Evolutionary conservation across 805 yeast species (phyloP).

Genomic region (Spathaspora girioi): DNA sequence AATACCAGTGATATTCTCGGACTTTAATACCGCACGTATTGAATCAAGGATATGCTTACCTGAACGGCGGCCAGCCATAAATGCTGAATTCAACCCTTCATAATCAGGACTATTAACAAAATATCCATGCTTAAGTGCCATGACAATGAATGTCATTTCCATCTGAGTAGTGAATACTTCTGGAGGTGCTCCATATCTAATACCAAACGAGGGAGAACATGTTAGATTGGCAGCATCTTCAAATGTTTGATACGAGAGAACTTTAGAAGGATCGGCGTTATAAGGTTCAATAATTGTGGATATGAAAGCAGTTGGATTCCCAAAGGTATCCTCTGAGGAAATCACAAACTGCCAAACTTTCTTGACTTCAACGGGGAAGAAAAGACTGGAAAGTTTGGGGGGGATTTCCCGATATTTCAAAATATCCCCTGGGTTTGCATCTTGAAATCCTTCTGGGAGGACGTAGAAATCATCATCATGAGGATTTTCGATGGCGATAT

Average conservation of each 20-base stretch:
- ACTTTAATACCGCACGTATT: constrained; percentile 22
- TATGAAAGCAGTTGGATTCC: constrained; percentile 22
- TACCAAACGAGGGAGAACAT: constrained; percentile 26
- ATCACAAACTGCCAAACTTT: constrained; percentile 21
- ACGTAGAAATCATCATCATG: constrained; percentile 21
- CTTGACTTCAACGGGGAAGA: constrained; percentile 17
- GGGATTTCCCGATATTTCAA: constrained; percentile 20
- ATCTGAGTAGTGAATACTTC: constrained; percentile 11
- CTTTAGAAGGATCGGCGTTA: constrained; percentile 22
- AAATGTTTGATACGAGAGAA: constrained; percentile 25
- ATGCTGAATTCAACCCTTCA: constrained; percentile 30
- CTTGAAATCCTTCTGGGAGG: constrained; percentile 20
- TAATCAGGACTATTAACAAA: constrained; percentile 32
- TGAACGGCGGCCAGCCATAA: constrained; percentile 28
- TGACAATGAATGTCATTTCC: constrained; percentile 15
- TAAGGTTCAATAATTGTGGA: constrained; percentile 27
- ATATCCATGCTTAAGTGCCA: constrained; percentile 25
- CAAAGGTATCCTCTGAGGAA: constrained; percentile 20
- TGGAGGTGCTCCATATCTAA: constrained; percentile 11
- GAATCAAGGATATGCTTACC: constrained; percentile 29
- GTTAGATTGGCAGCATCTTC: constrained; percentile 24
- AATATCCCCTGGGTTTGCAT: constrained; percentile 18
- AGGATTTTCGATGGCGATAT: constrained; percentile 6
- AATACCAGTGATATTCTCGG: constrained; percentile 16
- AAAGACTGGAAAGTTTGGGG: constrained; percentile 12